Base-by-base conservation (phyloP, 2,329 filamentous ascomycete species). In the Fusarium veterinarium region DNA sequence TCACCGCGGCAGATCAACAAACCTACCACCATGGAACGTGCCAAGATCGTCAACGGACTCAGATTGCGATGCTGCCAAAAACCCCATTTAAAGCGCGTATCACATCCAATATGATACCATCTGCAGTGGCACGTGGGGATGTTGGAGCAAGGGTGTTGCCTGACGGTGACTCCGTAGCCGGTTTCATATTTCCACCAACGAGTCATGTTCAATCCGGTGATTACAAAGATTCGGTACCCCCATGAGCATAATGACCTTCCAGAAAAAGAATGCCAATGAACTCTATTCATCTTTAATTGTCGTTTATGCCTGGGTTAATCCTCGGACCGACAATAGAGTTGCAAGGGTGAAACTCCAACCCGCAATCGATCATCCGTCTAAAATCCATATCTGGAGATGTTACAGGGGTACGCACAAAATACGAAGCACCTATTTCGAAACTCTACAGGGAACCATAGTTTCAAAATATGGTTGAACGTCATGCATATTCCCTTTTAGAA, bases 401-500 rank as follows among this genome's bases (percentile, higher is more conserved):
- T 13, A 3, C 52, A 59, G 42, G 53, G 60, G 12, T 55, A 2
- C 3, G 2, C 11, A 4, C 16, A 64, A 28, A 28, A 68, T 33
- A 69, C 64, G 64, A 69, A 31, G 20, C 38, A 17, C 64, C 58
- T 11, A 41, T 31, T 58, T 57, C 28, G 48, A 58, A 42, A 40
- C 6, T 20, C 3, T n/a, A 19, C 58, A 69, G 45, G 64, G 66
- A 33, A 23, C 8, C 6, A 25, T 5, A 1, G 31, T 69, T 69
- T 69, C 49, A 57, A 37, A 41, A 20, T 4, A 3, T 3, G 19
- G 52, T 10, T 46, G 3, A 52, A 23, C 14, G 49, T 56, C 20
- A 69, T 64, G 64, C 64, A 69, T 52, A 58, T 69, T 64, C 64
- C 66, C 40, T 28, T 69, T 68, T 41, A 1, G 60, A n/a, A 62